Percentiles rank a stretch among this genome's conserved stretches.
Conservation (phyloP, 1,284 basidiomycete genomes). For the Fomitopsis schrenkii region DNA sequence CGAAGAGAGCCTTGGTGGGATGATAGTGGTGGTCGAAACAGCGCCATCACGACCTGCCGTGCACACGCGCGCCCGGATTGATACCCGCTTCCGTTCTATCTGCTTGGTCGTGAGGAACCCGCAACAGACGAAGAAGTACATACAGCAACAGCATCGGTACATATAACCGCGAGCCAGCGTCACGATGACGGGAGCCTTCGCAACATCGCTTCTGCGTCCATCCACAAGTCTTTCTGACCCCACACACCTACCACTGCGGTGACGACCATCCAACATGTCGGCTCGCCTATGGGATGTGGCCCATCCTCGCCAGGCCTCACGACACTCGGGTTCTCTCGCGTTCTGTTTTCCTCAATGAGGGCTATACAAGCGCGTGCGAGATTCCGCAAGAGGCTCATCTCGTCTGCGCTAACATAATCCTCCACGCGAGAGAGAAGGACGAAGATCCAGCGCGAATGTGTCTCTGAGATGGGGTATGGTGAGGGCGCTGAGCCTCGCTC, state of each 20-base stretch:
- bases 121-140: too few relatives aligned
- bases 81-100: too few relatives aligned
- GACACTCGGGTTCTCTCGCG: conserved; percentile 3
- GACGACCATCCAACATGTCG: conserved; percentile 84
- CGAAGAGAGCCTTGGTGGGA: too few relatives aligned
- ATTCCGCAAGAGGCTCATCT: conserved; percentile 74
- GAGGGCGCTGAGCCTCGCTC: conserved; percentile 37
- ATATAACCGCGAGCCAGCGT: not conserved
- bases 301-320: conserved; percentile 5
- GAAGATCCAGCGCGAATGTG: conserved; percentile 84
- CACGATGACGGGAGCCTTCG: conserved; percentile 3
- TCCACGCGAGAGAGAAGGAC: conserved; percentile 74
- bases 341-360: conserved; percentile 43
- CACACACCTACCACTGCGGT: conserved; percentile 72
- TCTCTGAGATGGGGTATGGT: conserved; percentile 45
- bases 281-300: conserved; percentile 36
- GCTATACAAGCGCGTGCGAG: conserved; percentile 73
- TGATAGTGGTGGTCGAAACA: too few relatives aligned
- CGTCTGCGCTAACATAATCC: conserved; percentile 68
- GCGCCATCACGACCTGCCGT: too few relatives aligned
- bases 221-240: conserved; percentile 86
- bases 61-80: too few relatives aligned
- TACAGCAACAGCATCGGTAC: not conserved
- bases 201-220: conserved; percentile 56
- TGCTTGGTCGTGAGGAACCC: too few relatives aligned